These are phyloP conservation scores for Parascedosporium putredinis DNA, from an alignment of 2,329 filamentous ascomycete genomes.

Conservation along the genomic window DNA sequence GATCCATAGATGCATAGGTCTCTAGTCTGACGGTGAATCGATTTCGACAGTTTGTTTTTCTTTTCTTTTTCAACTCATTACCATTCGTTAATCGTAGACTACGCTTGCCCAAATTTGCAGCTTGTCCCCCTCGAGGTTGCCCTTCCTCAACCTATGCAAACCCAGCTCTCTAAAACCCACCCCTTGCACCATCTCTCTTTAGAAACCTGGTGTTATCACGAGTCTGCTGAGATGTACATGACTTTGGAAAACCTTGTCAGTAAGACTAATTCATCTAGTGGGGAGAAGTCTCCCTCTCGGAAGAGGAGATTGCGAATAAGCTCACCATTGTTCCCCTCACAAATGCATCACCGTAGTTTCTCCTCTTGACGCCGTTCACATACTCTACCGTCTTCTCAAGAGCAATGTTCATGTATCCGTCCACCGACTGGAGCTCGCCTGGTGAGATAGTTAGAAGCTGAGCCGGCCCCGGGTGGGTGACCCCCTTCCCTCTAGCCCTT, in stretches of 20 bases:
- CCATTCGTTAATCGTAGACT: not conserved
- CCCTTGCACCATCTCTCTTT: not conserved
- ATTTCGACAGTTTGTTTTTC: too few relatives aligned
- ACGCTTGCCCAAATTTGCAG: not conserved
- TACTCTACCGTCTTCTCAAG: slow-evolving; percentile 92
- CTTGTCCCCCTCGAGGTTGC: not conserved
- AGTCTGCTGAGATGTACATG: slow-evolving; percentile 60
- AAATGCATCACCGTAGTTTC: slow-evolving; percentile 88
- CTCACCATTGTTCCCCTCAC: slow-evolving; percentile 92
- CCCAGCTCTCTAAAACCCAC: not conserved
- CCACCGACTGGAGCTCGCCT: slow-evolving; percentile 94
- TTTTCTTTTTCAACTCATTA: slow-evolving; percentile 1
- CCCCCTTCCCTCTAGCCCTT: too few relatives aligned
- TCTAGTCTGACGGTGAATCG: too few relatives aligned
- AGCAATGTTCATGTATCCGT: slow-evolving; percentile 99
- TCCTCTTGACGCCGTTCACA: slow-evolving; percentile 71
- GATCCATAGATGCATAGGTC: too few relatives aligned
- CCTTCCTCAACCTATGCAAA: not conserved
- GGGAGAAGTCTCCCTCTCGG: not conserved
- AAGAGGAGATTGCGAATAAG: not conserved
- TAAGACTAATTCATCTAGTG: too few relatives aligned
- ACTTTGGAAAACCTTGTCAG: too few relatives aligned
- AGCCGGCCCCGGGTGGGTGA: not conserved
- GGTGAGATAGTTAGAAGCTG: slow-evolving; percentile 11
- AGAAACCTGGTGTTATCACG: not conserved